Percentiles rank a stretch among this genome's conserved stretches.
phyloP scores from a whole-genome alignment of 2,329 filamentous ascomycete genomes.

The Aspergillus sergii region DNA sequence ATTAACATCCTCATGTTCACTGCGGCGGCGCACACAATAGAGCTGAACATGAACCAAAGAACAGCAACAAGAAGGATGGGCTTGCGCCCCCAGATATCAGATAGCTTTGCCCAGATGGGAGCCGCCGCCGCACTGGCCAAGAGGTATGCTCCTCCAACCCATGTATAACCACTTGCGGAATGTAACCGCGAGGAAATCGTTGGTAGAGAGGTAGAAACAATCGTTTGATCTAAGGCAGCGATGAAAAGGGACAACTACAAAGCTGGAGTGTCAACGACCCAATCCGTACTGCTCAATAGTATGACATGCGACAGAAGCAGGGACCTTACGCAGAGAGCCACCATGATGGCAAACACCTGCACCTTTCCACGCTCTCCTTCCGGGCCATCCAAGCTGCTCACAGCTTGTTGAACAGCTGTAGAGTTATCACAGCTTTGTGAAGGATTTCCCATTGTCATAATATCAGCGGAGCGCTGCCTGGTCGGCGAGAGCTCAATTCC shows the following conservation, averaged over 20 bases:
- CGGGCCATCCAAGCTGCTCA: background rate
- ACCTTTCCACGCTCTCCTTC: background rate
- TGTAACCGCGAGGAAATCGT: conserved; percentile 63
- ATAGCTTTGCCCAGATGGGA: conserved; percentile 67
- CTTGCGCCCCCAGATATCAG: conserved; percentile 62
- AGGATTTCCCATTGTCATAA: background rate
- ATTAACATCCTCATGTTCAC: conserved; percentile 56
- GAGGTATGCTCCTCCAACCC: conserved; percentile 74
- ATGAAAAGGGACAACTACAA: background rate
- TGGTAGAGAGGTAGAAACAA: conserved; percentile 62
- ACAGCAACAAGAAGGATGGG: conserved; percentile 52
- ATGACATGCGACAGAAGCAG: background rate
- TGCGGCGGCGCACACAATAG: conserved; percentile 52
- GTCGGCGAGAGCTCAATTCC: background rate
- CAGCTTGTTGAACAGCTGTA: background rate
- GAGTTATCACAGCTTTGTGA: background rate
- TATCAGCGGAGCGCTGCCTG: background rate
- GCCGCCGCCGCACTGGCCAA: conserved; percentile 68
- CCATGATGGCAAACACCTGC: background rate
- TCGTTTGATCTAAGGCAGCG: conserved; percentile 48
- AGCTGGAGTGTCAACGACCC: background rate
- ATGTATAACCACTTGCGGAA: conserved; percentile 70
- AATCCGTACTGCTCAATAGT: background rate
- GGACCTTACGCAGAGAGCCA: background rate
- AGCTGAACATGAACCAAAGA: conserved; percentile 50